Evolutionary conservation across 495 filamentous ascomycete species (phyloP), one percentile per base, ranked within the genome.

Genomic region (Neurospora cerealis): DNA sequence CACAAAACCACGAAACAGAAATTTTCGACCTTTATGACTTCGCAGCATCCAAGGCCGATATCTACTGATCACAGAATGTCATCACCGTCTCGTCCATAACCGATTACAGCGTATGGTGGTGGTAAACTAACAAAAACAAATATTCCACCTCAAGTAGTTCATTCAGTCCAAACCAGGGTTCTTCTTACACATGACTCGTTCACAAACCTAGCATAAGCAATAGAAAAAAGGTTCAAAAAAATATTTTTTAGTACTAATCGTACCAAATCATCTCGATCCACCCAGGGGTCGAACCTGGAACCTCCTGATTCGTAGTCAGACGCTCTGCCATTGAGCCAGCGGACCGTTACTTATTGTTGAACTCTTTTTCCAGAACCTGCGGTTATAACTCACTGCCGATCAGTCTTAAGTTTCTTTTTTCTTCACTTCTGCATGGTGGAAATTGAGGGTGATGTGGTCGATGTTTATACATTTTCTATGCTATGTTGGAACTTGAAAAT

Each of bases 271-370:
- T 17, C 21, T 62, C 48, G 48, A 62, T 62, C 48, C 48, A 62
- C 48, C 48, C 48, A 62, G 48, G 48, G 48, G 48, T 62, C 48
- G 48, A 62, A 62, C 48, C 48, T 62, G 48, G 48, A 62, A 60
- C 48, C 48, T 60, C 48, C 48, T 60, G 48, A 60, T 60, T 60
- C 48, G 48, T 60, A 60, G 48, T 60, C 48, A 60, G 48, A 60
- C 48, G 48, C 48, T 60, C 48, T 60, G 48, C 48, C 48, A 60
- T 60, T 60, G 48, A 60, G 48, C 48, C 48, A 60, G 48, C 48
- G 48, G 48, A 60, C 48, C 38, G 10, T 39, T 39, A 11, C 38
- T 39, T 21, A 8, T 48, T 48, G n/a, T 44, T 44, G 44, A n/a
- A 9, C 0, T 7, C 0, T n/a, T 21, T 0, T 0, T n/a, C 1